A percentile compares a stretch with the other conserved stretches of the same genome.
Evolutionary conservation across 2,329 filamentous ascomycete species (phyloP).

Genomic region (Alternaria ethzedia): DNA sequence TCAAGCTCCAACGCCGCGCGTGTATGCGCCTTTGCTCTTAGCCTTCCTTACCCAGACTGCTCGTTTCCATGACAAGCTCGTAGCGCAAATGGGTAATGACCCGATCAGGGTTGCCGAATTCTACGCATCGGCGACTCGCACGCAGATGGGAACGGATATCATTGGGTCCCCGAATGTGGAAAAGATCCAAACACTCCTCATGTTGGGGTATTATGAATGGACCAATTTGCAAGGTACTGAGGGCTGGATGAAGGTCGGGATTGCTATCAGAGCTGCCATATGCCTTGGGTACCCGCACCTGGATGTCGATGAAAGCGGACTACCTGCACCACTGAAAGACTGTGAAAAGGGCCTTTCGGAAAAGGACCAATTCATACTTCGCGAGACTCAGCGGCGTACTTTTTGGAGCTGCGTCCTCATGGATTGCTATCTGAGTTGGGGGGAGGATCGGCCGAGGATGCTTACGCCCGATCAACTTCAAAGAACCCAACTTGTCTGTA

Average conservation of each 20-base stretch:
- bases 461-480: constrained; percentile 64
- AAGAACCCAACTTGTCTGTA: constrained; percentile 70
- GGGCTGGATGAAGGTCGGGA: constrained; percentile 71
- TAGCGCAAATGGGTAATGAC: constrained; percentile 14
- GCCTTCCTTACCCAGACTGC: constrained; percentile 73
- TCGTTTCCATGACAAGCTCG: constrained; percentile 67
- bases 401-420: constrained; percentile 79
- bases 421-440: constrained; percentile 72
- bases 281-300: constrained; percentile 39
- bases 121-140: constrained; percentile 66
- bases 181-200: constrained; percentile 70
- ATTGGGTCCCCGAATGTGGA: constrained; percentile 60
- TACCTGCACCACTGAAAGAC: constrained; percentile 8
- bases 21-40: constrained; percentile 64
- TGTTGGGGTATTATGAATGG: constrained; percentile 77
- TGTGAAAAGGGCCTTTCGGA: constrained; percentile 20
- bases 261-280: constrained; percentile 64
- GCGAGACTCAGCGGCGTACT: constrained; percentile 70
- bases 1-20: constrained; percentile 50
- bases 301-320: constrained; percentile 32
- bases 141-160: constrained; percentile 48
- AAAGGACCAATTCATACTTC: constrained; percentile 59
- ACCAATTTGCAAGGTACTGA: constrained; percentile 66
- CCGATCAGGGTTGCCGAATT: constrained; percentile 60
- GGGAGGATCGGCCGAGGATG: constrained; percentile 66